Evolutionary conservation across 2,329 filamentous ascomycete genomes (phyloP), one percentile per base, ranked within the genome.

Genomic region (Pyricularia grisea): DNA sequence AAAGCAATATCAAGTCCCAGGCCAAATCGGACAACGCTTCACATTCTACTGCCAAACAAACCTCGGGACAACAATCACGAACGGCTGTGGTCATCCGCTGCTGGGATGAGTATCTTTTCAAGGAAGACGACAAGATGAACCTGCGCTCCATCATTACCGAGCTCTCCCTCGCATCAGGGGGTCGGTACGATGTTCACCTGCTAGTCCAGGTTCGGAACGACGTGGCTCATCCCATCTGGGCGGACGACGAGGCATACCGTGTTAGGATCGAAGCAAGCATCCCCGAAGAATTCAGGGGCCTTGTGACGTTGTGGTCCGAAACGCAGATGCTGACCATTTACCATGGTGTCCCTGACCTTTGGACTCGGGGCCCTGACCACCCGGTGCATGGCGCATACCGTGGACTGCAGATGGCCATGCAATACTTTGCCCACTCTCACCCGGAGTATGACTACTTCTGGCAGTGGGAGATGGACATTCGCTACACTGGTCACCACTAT

Each of bases 391-490:
- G 94, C 23, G 93, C 96, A 10, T 98, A 98, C 80, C 91, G 95
- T 68, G 94, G 92, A 68, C 87, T 95, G 11, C 93, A 93, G 74
- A 97, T 98, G 92, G 93, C 94, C 0, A 89, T 98, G 82, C 94
- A 97, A 76, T 92, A 94, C 78, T 98, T 98, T 77, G 92, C 94
- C 6, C 89, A 94, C 75, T 86, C 88, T 74, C 93, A 97, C 78
- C 91, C 92, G 0, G 93, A 97, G 77, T 97, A 94, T 75, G 92
- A 96, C 66, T 92, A 89, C 79, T 93, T 93, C 78, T 97, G 93
- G 93, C 92, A 97, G 73, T 96, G 93, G 92, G 93, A 97, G 78
- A 94, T 97, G 90, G 93, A 97, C 75, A 88, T 94, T 64, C 89
- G 93, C 33, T 97, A 96, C 78, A 95, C 91, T 0, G 93, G 93